Conservation (phyloP, 2,329 filamentous ascomycete species). For the Lasiodiplodia sp. region DNA sequence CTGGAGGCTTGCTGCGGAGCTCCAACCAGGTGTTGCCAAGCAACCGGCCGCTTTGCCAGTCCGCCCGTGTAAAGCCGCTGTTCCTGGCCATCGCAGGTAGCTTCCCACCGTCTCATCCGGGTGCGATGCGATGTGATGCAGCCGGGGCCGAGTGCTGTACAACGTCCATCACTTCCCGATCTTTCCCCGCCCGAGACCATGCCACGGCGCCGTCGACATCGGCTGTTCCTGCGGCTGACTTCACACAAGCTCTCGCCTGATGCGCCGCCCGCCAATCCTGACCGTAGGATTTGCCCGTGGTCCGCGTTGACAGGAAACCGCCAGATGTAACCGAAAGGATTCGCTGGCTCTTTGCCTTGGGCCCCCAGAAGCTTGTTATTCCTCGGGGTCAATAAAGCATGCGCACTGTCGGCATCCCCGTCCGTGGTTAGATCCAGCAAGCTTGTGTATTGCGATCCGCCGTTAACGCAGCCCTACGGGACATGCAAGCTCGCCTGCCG, state of each 20-base stretch:
- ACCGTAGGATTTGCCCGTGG: background rate
- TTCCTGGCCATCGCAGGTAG: no score
- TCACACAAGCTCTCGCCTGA: background rate
- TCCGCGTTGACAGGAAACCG: background rate
- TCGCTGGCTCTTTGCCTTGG: background rate
- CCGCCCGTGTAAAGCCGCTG: no score
- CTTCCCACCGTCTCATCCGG: no score
- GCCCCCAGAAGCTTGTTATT: background rate
- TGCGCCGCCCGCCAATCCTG: background rate
- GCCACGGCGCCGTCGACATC: background rate
- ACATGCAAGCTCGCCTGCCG: background rate
- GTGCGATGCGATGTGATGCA: no score
- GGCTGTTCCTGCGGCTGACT: background rate
- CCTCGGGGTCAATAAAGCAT: background rate
- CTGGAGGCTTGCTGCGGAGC: background rate
- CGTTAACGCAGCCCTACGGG: constrained; percentile 2
- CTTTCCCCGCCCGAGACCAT: background rate
- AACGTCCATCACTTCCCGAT: background rate
- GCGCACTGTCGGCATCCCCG: background rate
- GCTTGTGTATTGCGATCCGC: constrained; percentile 5
- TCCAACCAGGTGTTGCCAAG: background rate
- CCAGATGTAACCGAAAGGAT: background rate
- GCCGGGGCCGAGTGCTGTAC: no score
- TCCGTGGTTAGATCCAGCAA: background rate
- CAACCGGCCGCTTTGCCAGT: background rate